phyloP scores from a whole-genome alignment of 2,329 filamentous ascomycete species.

The Fusarium incarnatum region DNA sequence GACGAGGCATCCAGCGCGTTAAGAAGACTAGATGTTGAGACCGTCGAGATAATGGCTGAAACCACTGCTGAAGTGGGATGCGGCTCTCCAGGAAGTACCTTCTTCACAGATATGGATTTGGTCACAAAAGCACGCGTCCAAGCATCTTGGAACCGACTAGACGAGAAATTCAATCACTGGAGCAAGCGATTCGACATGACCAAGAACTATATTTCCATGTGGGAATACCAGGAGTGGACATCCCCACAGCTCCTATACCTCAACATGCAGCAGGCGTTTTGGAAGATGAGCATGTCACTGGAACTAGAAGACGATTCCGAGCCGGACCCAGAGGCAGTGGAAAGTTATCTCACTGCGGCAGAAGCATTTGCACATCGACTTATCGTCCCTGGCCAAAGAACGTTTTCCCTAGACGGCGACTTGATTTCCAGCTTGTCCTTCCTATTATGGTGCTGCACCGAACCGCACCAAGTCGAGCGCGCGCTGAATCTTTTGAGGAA shows the following conservation, averaged over 20 bases:
- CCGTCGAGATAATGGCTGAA: not conserved
- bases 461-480: not conserved
- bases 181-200: conserved; percentile 27
- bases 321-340: not conserved
- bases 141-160: not conserved
- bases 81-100: not conserved
- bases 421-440: conserved; percentile 23
- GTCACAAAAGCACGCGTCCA: not conserved
- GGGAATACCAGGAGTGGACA: not conserved
- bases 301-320: not conserved
- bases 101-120: not conserved
- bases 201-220: conserved; percentile 3
- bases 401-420: conserved; percentile 26
- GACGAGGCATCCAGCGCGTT: conserved; percentile 31
- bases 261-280: conserved; percentile 25
- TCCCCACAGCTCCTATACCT: conserved; percentile 12
- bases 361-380: conserved; percentile 6
- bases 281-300: conserved; percentile 13
- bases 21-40: conserved; percentile 22
- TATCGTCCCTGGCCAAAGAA: conserved; percentile 5
- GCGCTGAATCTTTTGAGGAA: conserved; percentile 27
- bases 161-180: conserved; percentile 10
- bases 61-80: not conserved
- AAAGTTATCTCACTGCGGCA: conserved; percentile 12
- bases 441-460: not conserved